These are phyloP conservation scores for Neurospora cerealis DNA, from an alignment of 495 filamentous ascomycete species.

Conservation along the genomic window DNA sequence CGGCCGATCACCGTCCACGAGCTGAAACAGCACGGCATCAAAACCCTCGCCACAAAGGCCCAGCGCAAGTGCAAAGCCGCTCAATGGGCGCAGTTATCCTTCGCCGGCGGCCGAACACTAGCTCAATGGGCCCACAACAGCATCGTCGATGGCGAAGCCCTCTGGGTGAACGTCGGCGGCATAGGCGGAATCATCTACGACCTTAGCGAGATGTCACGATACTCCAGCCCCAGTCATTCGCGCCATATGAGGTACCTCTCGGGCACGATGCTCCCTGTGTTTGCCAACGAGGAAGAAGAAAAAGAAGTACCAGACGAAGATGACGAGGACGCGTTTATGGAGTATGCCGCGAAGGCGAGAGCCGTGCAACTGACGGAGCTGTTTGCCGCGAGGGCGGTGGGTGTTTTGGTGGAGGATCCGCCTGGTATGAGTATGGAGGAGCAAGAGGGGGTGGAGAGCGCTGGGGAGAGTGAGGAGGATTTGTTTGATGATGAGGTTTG, in stretches of 20 bases:
- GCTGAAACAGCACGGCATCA: not conserved
- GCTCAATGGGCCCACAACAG: not conserved
- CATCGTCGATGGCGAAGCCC: not conserved
- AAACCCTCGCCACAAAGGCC: not conserved
- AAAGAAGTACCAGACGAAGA: not conserved
- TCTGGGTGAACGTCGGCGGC: not conserved
- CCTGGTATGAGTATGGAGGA: not conserved
- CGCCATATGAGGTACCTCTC: not conserved
- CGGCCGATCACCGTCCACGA: not conserved
- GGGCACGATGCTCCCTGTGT: not conserved
- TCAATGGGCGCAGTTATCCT: not conserved
- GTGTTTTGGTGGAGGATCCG: not conserved
- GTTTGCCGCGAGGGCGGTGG: not conserved
- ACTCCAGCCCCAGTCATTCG: not conserved
- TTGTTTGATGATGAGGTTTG: not conserved
- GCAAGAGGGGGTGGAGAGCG: not conserved
- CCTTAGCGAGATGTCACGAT: not conserved
- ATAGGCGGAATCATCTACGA: not conserved
- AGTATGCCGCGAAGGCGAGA: not conserved
- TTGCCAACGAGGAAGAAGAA: not conserved
- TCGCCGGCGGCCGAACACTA: not conserved
- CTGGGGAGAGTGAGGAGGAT: not conserved
- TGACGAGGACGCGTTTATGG: not conserved
- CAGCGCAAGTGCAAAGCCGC: not conserved
- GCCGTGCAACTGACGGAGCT: not conserved